Conservation (phyloP, 2,329 filamentous ascomycete species). For the Colletotrichum musicola region DNA sequence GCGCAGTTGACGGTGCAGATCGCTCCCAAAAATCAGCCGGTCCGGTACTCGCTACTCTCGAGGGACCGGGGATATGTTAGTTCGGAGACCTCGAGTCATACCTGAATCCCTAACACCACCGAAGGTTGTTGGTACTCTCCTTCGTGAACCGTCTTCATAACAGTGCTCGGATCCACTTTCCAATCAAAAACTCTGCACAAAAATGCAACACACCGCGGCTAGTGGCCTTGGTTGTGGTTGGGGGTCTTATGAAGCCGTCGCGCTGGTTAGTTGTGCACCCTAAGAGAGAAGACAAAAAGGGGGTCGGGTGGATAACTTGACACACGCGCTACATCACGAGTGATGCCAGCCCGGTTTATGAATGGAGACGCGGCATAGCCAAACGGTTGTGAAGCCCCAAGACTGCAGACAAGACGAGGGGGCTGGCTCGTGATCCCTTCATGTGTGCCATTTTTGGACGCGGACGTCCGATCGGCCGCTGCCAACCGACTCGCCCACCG, state of each 20-base stretch:
- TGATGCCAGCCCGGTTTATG: conserved; percentile 6
- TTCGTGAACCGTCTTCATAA: neutral
- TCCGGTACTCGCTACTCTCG: conserved; percentile 12
- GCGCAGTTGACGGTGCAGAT: conserved; percentile 35
- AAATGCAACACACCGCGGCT: conserved; percentile 32
- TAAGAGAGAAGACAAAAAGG: conserved; percentile 23
- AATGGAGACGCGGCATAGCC: neutral
- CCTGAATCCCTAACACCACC: neutral
- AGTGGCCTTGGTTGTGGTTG: neutral
- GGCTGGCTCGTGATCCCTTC: conserved; percentile 16
- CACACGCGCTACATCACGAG: conserved; percentile 28
- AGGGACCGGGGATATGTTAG: conserved; percentile 10
- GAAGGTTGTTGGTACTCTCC: conserved; percentile 11
- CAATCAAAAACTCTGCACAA: conserved; percentile 36
- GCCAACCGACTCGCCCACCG: conserved; percentile 3
- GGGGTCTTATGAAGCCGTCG: neutral
- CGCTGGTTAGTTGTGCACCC: conserved; percentile 16
- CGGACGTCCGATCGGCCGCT: conserved; percentile 26
- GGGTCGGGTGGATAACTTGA: conserved; percentile 34
- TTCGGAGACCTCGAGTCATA: neutral
- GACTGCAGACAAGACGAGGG: neutral
- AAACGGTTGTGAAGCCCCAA: conserved; percentile 5
- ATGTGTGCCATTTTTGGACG: conserved; percentile 17
- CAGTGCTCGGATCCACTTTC: conserved; percentile 35
- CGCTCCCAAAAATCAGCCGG: conserved; percentile 3